phyloP scores from a whole-genome alignment of 2,329 filamentous ascomycete species.

The Aspergillus viridinutans region DNA sequence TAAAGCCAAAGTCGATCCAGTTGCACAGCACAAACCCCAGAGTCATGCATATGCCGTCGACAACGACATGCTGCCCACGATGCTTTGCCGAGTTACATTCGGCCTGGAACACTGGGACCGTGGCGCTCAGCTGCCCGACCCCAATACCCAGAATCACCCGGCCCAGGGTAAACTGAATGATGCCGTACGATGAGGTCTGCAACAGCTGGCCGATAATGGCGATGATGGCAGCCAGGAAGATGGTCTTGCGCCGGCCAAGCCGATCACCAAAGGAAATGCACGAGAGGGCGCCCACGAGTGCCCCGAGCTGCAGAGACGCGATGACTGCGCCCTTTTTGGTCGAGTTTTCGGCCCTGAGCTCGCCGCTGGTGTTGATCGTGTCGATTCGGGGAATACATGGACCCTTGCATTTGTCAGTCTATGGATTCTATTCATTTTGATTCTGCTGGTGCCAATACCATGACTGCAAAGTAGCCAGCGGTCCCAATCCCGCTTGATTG shows the following conservation, averaged over 20 bases:
- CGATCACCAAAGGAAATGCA: conserved; percentile 45
- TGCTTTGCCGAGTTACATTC: conserved; percentile 15
- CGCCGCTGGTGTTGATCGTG: conserved; percentile 42
- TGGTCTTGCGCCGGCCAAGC: conserved; percentile 44
- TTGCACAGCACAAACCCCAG: conserved; percentile 41
- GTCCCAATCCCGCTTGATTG: conserved; percentile 50
- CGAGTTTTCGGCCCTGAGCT: conserved; percentile 41
- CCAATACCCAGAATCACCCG: conserved; percentile 44
- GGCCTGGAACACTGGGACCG: conserved; percentile 44
- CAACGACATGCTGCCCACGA: conserved; percentile 19
- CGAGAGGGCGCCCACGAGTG: conserved; percentile 44
- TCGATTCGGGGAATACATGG: conserved; percentile 47
- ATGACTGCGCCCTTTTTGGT: conserved; percentile 34
- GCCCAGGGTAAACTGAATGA: conserved; percentile 46
- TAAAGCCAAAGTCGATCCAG: conserved; percentile 45
- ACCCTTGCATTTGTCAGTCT: not conserved
- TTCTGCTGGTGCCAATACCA: not conserved
- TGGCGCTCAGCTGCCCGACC: conserved; percentile 42
- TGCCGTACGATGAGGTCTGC: conserved; percentile 43
- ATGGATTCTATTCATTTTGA: no score
- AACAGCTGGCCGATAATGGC: conserved; percentile 43
- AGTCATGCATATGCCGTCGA: conserved; percentile 40
- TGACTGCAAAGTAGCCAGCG: conserved; percentile 36
- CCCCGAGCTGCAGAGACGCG: conserved; percentile 41
- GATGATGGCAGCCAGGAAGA: conserved; percentile 39